Evolutionary conservation across 768 basidiomycete genomes (phyloP), one percentile per base, ranked within the genome.

Genomic region (Rhizopogon vinicolor): DNA sequence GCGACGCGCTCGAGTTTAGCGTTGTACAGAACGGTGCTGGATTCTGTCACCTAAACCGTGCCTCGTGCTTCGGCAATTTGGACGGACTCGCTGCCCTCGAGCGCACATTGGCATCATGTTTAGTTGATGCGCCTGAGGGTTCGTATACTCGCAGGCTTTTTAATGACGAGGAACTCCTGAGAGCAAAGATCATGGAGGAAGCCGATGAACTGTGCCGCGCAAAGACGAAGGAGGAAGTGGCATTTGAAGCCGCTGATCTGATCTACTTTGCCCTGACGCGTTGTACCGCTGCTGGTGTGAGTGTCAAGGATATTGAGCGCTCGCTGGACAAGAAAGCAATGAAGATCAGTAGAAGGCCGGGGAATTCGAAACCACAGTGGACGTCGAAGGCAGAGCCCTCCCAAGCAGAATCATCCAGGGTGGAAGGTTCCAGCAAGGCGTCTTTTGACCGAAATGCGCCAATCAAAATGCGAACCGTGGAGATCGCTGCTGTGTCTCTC

Each of bases 171-270:
- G 80, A 78, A 44, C 78, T 99, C n/a, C 75, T 98, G 44, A 82
- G 78, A 44, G 87, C 93, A 51, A 99, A 99, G 77, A 93, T 99
- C 60, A 92, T 90, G 86, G 97, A 99, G 71, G 97, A 99, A 69
- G 97, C 97, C 0, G 91, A 96, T 63, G 97, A 99, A 70, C 80
- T 99, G n/a, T 96, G 93, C 67, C 78, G 78, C 16, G 92, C 92
- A 22, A 75, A 83, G 61, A 82, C 83, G 1, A 82, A 82, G 65
- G 85, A 89, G 46, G 91, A 98, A 31, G 75, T 97, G 14, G 90
- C 94, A 1, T 96, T 95, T 58, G 97, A 99, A 71, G 91, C 94
- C 7, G 96, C 95, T 1, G 97, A 99, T 72, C 76, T 99, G 22
- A 64, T 96, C 41, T 99, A 98, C 75, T 99, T 99, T 66, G 83